A percentile compares a stretch with the other conserved stretches of the same genome.
Evolutionary conservation across 2,329 filamentous ascomycete genomes (phyloP).

Genomic region (Talaromyces sp.): DNA sequence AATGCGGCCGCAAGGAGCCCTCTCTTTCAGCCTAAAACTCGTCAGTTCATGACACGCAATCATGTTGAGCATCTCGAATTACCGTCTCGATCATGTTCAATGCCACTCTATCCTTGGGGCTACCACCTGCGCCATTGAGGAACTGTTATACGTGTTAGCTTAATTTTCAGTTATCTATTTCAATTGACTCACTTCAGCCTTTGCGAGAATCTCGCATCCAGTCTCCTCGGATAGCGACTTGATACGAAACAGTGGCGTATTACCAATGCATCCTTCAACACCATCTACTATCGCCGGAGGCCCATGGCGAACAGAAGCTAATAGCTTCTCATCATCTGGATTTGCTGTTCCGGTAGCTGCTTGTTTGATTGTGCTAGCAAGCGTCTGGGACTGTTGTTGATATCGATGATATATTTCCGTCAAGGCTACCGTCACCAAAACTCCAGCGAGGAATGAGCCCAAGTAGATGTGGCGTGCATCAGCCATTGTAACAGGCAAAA

Average conservation of each 20-base stretch:
- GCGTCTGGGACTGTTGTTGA: slow-evolving; percentile 49
- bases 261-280: slow-evolving; percentile 87
- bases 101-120: slow-evolving; percentile 92
- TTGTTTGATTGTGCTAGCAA: neutral
- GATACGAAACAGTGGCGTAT: slow-evolving; percentile 86
- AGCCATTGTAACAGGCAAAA: slow-evolving; percentile 27
- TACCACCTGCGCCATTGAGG: slow-evolving; percentile 89
- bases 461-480: slow-evolving; percentile 54
- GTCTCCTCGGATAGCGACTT: slow-evolving; percentile 82
- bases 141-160: slow-evolving; percentile 53
- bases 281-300: slow-evolving; percentile 64
- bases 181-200: slow-evolving; percentile 65
- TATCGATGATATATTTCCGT: slow-evolving; percentile 71
- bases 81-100: slow-evolving; percentile 77
- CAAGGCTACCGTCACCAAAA: slow-evolving; percentile 71
- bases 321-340: slow-evolving; percentile 49
- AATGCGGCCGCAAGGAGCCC: slow-evolving; percentile 72
- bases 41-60: neutral
- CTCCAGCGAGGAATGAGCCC: slow-evolving; percentile 70
- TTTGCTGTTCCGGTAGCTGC: slow-evolving; percentile 36
- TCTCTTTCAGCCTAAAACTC: slow-evolving; percentile 66
- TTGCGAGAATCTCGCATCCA: slow-evolving; percentile 84
- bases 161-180: neutral
- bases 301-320: slow-evolving; percentile 30
- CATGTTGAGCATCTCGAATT: slow-evolving; percentile 19